Conservation (phyloP, 768 basidiomycete genomes). For the Lentinula sp. region DNA sequence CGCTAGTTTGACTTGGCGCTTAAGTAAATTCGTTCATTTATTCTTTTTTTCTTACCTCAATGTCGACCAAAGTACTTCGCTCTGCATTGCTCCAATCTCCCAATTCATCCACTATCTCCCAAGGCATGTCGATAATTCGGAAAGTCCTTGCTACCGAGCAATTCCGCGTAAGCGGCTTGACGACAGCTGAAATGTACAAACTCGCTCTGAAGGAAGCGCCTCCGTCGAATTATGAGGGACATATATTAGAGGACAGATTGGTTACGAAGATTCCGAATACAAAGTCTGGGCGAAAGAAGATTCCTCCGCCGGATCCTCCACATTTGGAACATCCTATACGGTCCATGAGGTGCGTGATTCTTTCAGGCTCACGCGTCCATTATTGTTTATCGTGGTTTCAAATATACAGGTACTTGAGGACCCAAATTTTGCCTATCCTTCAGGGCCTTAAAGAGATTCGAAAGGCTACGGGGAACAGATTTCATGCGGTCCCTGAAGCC, state of each 20-base stretch:
- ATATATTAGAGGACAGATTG: not conserved
- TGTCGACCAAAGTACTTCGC: not conserved
- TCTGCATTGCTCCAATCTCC: not conserved
- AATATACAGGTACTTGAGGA: constrained; percentile 49
- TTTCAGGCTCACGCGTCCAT: not conserved
- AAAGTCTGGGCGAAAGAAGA: constrained; percentile 3
- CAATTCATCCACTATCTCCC: not conserved
- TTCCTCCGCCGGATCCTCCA: constrained; percentile 23
- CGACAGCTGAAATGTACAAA: constrained; percentile 2
- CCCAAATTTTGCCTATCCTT: constrained; percentile 41
- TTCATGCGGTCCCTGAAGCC: constrained; percentile 11
- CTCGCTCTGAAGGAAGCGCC: not conserved
- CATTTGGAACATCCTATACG: constrained; percentile 42
- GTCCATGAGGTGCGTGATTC: constrained; percentile 41
- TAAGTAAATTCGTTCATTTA: not conserved
- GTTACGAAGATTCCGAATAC: not conserved
- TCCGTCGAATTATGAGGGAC: not conserved
- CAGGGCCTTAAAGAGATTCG: constrained; percentile 33
- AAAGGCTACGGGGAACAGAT: constrained; percentile 29
- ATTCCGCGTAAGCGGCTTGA: not conserved
- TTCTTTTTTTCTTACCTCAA: not conserved
- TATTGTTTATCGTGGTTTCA: not conserved
- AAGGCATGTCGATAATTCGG: not conserved
- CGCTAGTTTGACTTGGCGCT: not conserved
- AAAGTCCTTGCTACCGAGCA: not conserved